Base-by-base conservation (phyloP, 2,329 filamentous ascomycete species). In the Fusarium nisikadoi region DNA sequence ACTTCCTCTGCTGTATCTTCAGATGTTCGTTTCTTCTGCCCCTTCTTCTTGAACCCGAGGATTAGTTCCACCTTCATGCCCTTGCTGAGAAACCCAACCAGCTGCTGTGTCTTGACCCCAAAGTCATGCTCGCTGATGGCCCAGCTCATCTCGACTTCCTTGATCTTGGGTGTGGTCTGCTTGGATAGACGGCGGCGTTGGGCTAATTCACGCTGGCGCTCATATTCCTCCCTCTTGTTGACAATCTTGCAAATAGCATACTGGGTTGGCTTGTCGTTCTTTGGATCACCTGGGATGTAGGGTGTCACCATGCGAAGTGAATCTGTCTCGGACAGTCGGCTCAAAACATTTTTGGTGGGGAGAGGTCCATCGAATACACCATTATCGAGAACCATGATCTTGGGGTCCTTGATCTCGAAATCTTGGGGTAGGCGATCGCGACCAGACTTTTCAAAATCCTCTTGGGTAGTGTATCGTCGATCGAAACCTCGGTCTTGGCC, bases 61-160 rank as follows among this genome's bases (percentile, higher is more conserved):
- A 92, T 76, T 16, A 98, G 78, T 79, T 96, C 92, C 25, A 98
- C 94, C 78, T 87, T 90, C 79, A 88, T 87, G 2, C 94, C 94
- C 80, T 94, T 93, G 13, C 80, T 83, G 78, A 98, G 79, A 79
- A 97, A 97, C 59, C 83, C 86, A 68, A 82, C 82, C 76, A 95
- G 80, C 82, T 90, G 89, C 77, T 88, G 88, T 80, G 96, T 79
- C 78, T 91, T 89, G 79, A 93, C 91, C n/a, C 83, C 83, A 57
- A 97, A 80, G 83, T 98, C 95, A 78, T 95, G 88, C 17, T 81
- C 78, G 68, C 90, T 91, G 77, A 97, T 97, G 38, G 92, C 91
- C 95, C 95, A 98, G 80, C 94, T 95, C 75, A 98, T 76, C 83
- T 98, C 95, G n/a, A 98, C 81, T 78, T 92, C 91, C 83, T 98